Conservation (phyloP, 345 rosid genomes). For the Camelina neglecta region DNA sequence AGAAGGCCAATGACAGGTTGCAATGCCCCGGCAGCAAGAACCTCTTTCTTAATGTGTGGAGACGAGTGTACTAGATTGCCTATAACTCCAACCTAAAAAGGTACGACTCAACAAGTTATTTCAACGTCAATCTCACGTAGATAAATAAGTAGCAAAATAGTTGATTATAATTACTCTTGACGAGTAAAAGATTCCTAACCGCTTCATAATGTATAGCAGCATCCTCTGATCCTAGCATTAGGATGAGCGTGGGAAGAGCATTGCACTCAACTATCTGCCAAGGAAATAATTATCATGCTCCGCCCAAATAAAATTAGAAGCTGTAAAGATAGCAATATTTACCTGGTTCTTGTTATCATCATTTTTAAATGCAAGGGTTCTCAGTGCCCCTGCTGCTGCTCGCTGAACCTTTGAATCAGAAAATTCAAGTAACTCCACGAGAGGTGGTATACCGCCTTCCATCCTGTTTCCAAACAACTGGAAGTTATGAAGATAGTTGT, state of each 20-base stretch:
- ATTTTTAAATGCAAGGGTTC: constrained; percentile 96
- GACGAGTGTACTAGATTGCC: constrained; percentile 98
- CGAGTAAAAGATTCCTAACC: constrained; percentile 51
- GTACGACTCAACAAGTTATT: constrained; percentile 31
- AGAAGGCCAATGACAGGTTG: constrained; percentile 97
- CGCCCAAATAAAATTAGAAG: constrained; percentile 23
- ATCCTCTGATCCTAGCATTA: constrained; percentile 96
- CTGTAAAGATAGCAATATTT: constrained; percentile 27
- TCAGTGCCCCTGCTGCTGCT: constrained; percentile 98
- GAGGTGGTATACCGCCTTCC: constrained; percentile 98
- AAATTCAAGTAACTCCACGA: constrained; percentile 92
- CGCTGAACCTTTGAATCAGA: constrained; percentile 91
- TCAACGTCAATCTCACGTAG: constrained; percentile 2
- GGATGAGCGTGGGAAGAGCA: constrained; percentile 93
- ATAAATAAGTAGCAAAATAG: constrained; percentile 17
- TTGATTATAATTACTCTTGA: constrained; percentile 14
- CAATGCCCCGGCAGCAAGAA: constrained; percentile 92
- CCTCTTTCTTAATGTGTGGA: constrained; percentile 91
- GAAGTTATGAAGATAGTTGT: constrained; percentile 30
- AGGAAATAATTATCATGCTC: constrained; percentile 6
- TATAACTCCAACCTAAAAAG: constrained; percentile 79
- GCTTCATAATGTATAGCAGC: constrained; percentile 99
- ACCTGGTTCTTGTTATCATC: constrained; percentile 97
- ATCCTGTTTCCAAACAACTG: constrained; percentile 54
- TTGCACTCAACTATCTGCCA: constrained; percentile 92